These are phyloP conservation scores for Aureobasidium sp. DNA, from an alignment of 2,329 filamentous ascomycete genomes.

Conservation along the genomic window DNA sequence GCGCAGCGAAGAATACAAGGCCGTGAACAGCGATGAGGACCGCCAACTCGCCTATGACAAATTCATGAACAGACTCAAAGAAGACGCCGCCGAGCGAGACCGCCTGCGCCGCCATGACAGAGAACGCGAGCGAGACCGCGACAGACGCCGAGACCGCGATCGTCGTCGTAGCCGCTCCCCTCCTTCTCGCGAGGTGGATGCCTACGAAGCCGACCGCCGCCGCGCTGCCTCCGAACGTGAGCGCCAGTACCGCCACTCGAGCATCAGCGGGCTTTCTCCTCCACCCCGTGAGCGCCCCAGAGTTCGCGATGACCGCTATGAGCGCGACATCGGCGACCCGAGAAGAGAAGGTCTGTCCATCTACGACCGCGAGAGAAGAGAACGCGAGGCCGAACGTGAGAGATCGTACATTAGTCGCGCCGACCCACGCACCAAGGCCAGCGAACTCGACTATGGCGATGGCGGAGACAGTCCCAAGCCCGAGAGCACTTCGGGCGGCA, in stretches of 20 bases:
- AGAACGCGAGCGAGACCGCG: constrained; percentile 30
- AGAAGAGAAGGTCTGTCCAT: constrained; percentile 43
- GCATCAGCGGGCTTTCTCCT: constrained; percentile 32
- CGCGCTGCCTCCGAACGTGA: constrained; percentile 92
- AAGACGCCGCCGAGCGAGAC: constrained; percentile 64
- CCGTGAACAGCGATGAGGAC: constrained; percentile 73
- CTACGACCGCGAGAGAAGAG: constrained; percentile 80
- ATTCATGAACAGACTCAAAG: constrained; percentile 80
- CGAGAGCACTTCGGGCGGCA: constrained; percentile 23
- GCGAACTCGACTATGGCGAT: constrained; percentile 88
- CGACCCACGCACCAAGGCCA: constrained; percentile 70
- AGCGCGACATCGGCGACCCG: constrained; percentile 24
- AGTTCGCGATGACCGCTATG: constrained; percentile 23
- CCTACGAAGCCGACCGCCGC: constrained; percentile 90
- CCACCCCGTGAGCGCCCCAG: constrained; percentile 23
- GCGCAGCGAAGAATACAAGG: constrained; percentile 76
- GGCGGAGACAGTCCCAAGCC: constrained; percentile 56
- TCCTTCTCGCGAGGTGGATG: constrained; percentile 74
- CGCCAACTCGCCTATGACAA: constrained; percentile 85
- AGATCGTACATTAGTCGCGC: constrained; percentile 75
- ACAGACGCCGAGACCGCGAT: constrained; percentile 38
- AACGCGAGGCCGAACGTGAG: constrained; percentile 85
- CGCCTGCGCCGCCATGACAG: constrained; percentile 41
- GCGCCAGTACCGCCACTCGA: constrained; percentile 79
- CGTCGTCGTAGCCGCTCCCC: constrained; percentile 36